These are phyloP conservation scores for Thalassiosira sp. DNA, from an alignment of 352 stramenopile genomes.

Conservation along the genomic window DNA sequence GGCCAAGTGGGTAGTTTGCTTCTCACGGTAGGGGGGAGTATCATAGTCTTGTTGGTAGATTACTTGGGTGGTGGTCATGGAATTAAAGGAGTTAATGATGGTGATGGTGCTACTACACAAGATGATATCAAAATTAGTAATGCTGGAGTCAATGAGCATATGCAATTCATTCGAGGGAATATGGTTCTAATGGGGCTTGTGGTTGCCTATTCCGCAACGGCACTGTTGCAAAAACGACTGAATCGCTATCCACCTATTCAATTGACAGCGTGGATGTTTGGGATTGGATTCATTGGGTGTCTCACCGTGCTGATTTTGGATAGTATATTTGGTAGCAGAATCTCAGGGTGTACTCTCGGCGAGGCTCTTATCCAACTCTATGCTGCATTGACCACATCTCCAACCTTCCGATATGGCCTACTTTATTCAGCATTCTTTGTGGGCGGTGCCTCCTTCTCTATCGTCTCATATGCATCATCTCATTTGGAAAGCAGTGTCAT, in stretches of 20 bases:
- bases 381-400: conserved; percentile 27
- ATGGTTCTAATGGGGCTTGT: conserved; percentile 41
- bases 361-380: conserved; percentile 30
- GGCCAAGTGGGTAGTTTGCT: conserved; percentile 34
- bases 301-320: conserved; percentile 20
- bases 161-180: conserved; percentile 45
- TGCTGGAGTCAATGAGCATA: conserved; percentile 5
- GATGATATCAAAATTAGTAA: conserved; percentile 8
- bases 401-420: conserved; percentile 43
- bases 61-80: conserved; percentile 23
- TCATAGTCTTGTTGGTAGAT: conserved; percentile 42
- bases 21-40: conserved; percentile 36
- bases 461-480: conserved; percentile 35
- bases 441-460: conserved; percentile 38
- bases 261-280: conserved; percentile 49
- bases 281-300: conserved; percentile 27
- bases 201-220: conserved; percentile 25
- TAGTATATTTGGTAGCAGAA: conserved; percentile 30
- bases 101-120: too few species aligned
- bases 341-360: conserved; percentile 31
- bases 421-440: conserved; percentile 43
- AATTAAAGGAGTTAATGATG: conserved; percentile 4
- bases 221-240: conserved; percentile 43
- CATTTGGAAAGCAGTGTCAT: conserved; percentile 52
- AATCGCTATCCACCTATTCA: conserved; percentile 45